Conservation (phyloP, 768 basidiomycete genomes). For the Phanerochaete carnosa region DNA sequence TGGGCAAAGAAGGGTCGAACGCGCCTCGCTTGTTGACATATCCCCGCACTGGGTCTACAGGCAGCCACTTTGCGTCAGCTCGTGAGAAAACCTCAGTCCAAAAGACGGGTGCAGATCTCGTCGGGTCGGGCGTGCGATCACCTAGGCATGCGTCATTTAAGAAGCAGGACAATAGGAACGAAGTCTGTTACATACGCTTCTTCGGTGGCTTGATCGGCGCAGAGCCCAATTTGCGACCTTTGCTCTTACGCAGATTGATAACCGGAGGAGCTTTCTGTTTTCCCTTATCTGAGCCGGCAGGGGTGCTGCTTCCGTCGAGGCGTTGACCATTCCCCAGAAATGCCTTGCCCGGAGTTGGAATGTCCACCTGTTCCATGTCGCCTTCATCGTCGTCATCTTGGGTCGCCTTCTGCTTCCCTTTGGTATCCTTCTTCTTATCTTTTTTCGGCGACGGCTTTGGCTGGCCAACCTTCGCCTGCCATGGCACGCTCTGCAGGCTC, state of each 20-base stretch:
- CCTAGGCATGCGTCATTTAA: neutral
- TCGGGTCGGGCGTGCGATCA: slow-evolving; percentile 44
- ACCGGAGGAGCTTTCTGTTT: slow-evolving; percentile 54
- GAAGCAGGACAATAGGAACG: neutral
- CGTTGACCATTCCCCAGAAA: slow-evolving; percentile 41
- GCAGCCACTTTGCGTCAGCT: slow-evolving; percentile 87
- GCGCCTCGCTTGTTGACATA: slow-evolving; percentile 76
- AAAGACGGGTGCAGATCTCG: slow-evolving; percentile 75
- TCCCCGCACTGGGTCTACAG: slow-evolving; percentile 84
- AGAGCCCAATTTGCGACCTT: slow-evolving; percentile 43
- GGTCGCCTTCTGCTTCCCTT: slow-evolving; percentile 35
- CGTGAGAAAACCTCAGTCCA: slow-evolving; percentile 98
- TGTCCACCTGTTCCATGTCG: slow-evolving; percentile 36
- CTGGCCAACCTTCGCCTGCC: slow-evolving; percentile 69
- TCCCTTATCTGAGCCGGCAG: slow-evolving; percentile 41
- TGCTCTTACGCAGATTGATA: slow-evolving; percentile 58
- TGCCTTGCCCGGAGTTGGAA: slow-evolving; percentile 16
- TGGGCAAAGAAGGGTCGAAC: slow-evolving; percentile 64
- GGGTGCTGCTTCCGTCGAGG: slow-evolving; percentile 32
- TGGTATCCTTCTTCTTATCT: slow-evolving; percentile 22
- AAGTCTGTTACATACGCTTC: slow-evolving; percentile 8
- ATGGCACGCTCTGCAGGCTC: slow-evolving; percentile 89
- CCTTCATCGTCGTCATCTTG: slow-evolving; percentile 32
- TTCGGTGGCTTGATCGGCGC: slow-evolving; percentile 5
- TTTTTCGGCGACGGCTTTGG: slow-evolving; percentile 43